Evolutionary conservation across 768 basidiomycete species (phyloP).

Genomic region (Mycena latifolia): DNA sequence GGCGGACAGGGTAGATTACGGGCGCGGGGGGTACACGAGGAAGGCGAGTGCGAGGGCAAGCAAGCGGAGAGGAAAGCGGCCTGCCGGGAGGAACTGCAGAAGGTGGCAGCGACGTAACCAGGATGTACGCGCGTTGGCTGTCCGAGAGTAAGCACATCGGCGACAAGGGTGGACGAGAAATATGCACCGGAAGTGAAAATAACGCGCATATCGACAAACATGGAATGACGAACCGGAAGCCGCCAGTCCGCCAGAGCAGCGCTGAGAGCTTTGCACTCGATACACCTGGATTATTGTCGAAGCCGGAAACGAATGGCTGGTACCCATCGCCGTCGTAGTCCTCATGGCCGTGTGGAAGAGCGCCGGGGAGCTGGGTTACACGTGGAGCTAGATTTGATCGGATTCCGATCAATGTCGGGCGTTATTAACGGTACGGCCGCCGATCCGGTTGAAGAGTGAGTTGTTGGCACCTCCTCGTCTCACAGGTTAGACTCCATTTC

Average conservation of each 20-base stretch:
- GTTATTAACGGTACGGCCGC: background rate
- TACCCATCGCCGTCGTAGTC: too few relatives aligned
- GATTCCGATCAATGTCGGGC: background rate
- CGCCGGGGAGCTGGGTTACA: too few relatives aligned
- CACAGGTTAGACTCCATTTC: background rate
- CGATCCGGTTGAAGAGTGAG: background rate
- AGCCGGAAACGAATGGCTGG: too few relatives aligned
- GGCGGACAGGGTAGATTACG: background rate
- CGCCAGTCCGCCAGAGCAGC: too few relatives aligned
- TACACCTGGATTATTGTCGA: too few relatives aligned
- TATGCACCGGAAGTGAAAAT: conserved; percentile 9
- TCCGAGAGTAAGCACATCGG: too few relatives aligned
- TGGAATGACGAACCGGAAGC: background rate
- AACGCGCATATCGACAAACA: too few relatives aligned
- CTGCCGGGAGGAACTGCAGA: background rate
- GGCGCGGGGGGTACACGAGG: background rate
- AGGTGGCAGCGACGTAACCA: conserved; percentile 10
- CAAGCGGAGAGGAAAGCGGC: conserved; percentile 4
- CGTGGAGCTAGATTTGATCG: conserved; percentile 1
- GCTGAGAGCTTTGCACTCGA: too few relatives aligned
- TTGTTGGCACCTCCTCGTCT: conserved; percentile 1
- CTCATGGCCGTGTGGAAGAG: too few relatives aligned
- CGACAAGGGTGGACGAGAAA: conserved; percentile 4
- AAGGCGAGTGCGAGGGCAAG: conserved; percentile 1
- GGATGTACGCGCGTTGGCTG: background rate